phyloP scores from a whole-genome alignment of 768 basidiomycete genomes.

The Collybiopsis confluens region DNA sequence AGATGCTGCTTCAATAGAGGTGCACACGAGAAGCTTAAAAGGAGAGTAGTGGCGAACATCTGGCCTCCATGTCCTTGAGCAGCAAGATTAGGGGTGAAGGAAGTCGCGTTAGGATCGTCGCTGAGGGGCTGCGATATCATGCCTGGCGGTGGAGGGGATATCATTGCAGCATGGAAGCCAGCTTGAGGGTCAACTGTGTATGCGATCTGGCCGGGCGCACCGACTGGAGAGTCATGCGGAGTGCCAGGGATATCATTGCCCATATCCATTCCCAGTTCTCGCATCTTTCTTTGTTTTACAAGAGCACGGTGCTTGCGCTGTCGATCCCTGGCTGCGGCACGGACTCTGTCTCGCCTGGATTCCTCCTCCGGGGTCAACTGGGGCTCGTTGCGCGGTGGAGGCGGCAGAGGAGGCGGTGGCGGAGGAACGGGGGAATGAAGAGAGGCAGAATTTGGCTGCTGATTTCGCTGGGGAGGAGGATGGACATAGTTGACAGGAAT shows the following conservation, averaged over 20 bases:
- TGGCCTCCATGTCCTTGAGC: slow-evolving; percentile 58
- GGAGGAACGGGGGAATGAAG: neutral
- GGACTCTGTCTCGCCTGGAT: slow-evolving; percentile 64
- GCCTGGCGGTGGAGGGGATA: slow-evolving; percentile 2
- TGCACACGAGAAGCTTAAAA: slow-evolving; percentile 73
- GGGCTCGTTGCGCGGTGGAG: slow-evolving; percentile 12
- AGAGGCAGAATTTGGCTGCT: slow-evolving; percentile 9
- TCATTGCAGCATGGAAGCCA: slow-evolving; percentile 11
- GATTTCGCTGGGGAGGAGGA: slow-evolving; percentile 24
- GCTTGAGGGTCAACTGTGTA: slow-evolving; percentile 2
- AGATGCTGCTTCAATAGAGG: slow-evolving; percentile 74
- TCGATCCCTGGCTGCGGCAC: slow-evolving; percentile 73
- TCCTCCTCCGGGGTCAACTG: slow-evolving; percentile 60
- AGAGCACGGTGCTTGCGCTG: slow-evolving; percentile 79
- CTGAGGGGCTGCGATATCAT: slow-evolving; percentile 24
- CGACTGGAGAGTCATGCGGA: slow-evolving; percentile 65
- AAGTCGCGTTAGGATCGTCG: slow-evolving; percentile 42
- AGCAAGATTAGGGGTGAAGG: slow-evolving; percentile 67
- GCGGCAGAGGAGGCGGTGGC: neutral
- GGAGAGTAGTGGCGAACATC: slow-evolving; percentile 73
- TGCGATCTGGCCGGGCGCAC: slow-evolving; percentile 22
- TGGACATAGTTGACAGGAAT: slow-evolving; percentile 29
- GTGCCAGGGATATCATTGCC: slow-evolving; percentile 64
- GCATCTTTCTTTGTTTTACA: slow-evolving; percentile 77
- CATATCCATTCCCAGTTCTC: slow-evolving; percentile 80